A percentile compares a stretch with the other conserved stretches of the same genome.
Evolutionary conservation across 2,329 filamentous ascomycete genomes (phyloP).

Genomic region (Aspergillus cejpii): DNA sequence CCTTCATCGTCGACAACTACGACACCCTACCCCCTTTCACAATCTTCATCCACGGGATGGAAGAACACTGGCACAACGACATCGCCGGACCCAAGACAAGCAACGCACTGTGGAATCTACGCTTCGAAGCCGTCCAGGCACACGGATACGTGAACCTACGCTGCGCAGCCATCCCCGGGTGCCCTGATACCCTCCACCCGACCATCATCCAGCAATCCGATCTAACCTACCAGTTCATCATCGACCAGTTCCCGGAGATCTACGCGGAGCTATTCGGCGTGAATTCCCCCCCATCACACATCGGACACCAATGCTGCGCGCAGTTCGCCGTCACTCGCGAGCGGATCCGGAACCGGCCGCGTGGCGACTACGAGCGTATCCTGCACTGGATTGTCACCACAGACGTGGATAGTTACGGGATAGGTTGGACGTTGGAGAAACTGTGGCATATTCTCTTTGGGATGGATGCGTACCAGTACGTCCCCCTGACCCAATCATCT

Average conservation of each 20-base stretch:
- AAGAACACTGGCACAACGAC: constrained; percentile 53
- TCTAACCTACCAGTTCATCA: constrained; percentile 20
- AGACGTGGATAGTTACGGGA: constrained; percentile 25
- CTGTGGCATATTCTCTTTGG: constrained; percentile 33
- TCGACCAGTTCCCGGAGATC: constrained; percentile 23
- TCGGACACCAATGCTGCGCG: constrained; percentile 31
- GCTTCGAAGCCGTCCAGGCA: constrained; percentile 32
- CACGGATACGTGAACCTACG: constrained; percentile 38
- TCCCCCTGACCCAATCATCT: too few species aligned
- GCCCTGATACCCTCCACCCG: constrained; percentile 35
- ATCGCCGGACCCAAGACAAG: constrained; percentile 32
- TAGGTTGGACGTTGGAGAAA: constrained; percentile 30
- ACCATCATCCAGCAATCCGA: constrained; percentile 19
- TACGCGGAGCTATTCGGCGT: constrained; percentile 24
- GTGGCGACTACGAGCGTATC: constrained; percentile 29
- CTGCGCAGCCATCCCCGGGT: constrained; percentile 34
- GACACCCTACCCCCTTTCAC: constrained; percentile 52
- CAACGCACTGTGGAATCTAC: constrained; percentile 26
- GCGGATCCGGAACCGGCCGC: constrained; percentile 24
- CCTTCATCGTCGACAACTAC: constrained; percentile 58
- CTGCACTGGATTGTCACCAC: constrained; percentile 29
- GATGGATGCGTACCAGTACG: too few species aligned
- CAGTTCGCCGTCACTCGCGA: constrained; percentile 33
- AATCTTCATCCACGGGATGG: constrained; percentile 57
- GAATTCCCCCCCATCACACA: constrained; percentile 17